Percentiles rank a stretch among this genome's conserved stretches.
Evolutionary conservation across 176 grass and related monocot species (phyloP).

Genomic region (Aegilops speltoides): DNA sequence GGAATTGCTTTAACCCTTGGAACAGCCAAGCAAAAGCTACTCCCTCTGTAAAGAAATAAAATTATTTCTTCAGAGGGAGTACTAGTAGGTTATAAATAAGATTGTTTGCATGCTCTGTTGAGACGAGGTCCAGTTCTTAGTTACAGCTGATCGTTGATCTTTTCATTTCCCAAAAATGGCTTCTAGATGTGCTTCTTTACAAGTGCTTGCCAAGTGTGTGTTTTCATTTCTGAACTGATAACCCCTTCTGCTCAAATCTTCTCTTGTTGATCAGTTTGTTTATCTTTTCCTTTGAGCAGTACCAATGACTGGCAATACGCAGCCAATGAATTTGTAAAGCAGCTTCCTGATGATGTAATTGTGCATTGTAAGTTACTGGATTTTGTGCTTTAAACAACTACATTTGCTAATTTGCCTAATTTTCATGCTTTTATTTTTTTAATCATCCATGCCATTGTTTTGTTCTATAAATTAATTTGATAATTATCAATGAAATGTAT

Average conservation of each 20-base stretch:
- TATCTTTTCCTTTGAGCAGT: constrained; percentile 44
- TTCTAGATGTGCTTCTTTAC: neutral
- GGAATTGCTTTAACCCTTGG: neutral
- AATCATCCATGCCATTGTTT: neutral
- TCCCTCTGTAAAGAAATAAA: too few species aligned
- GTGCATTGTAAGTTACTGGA: constrained; percentile 66
- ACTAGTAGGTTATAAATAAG: neutral
- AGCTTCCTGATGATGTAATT: constrained; percentile 67
- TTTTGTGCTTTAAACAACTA: neutral
- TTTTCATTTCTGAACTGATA: neutral
- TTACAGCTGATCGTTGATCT: neutral
- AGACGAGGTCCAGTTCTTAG: neutral
- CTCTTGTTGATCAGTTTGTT: neutral
- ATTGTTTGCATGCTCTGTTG: neutral
- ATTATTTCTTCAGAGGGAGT: too few species aligned
- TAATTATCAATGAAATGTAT: neutral
- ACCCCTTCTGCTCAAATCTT: neutral
- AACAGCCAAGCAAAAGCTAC: neutral
- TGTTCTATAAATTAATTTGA: neutral
- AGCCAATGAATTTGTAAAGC: constrained; percentile 66
- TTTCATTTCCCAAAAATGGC: neutral
- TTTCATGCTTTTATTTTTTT: neutral
- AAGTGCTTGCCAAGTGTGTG: neutral
- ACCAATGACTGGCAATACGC: constrained; percentile 77
- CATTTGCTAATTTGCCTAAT: neutral